These are phyloP conservation scores for Cladosporium halotolerans DNA, from an alignment of 2,329 filamentous ascomycete species.

Conservation along the genomic window DNA sequence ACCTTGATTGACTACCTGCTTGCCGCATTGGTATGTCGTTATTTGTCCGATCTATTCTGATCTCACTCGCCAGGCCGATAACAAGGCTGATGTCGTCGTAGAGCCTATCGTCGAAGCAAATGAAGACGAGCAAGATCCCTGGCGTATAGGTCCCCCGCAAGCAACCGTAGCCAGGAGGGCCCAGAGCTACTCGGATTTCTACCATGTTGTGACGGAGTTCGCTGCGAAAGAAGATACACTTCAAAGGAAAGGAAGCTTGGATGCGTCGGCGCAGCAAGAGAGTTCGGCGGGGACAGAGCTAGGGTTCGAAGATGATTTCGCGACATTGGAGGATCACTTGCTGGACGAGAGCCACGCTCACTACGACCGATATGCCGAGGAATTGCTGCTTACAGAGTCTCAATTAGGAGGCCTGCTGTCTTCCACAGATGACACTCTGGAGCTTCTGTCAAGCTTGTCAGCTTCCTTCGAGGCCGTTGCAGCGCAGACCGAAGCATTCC, in stretches of 20 bases:
- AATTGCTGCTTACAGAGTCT: constrained; percentile 70
- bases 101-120: constrained; percentile 53
- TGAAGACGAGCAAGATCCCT: constrained; percentile 49
- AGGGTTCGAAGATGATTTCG: constrained; percentile 55
- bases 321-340: constrained; percentile 57
- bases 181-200: constrained; percentile 74
- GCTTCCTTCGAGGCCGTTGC: constrained; percentile 84
- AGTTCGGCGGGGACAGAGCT: constrained; percentile 33
- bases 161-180: constrained; percentile 60
- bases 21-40: background rate
- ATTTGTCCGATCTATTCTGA: constrained; percentile 32
- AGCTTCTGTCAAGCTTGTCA: constrained; percentile 70
- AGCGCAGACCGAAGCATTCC: constrained; percentile 85
- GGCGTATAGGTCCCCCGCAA: constrained; percentile 55
- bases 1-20: constrained; percentile 12
- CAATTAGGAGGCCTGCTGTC: constrained; percentile 74
- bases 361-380: constrained; percentile 79
- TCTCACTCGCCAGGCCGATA: constrained; percentile 46
- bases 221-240: constrained; percentile 46
- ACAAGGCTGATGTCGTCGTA: constrained; percentile 48
- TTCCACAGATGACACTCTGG: constrained; percentile 69
- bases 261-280: constrained; percentile 30
- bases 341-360: constrained; percentile 77
- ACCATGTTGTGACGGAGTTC: constrained; percentile 55
- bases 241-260: constrained; percentile 29